A percentile compares a stretch with the other conserved stretches of the same genome.
phyloP scores from a whole-genome alignment of 257 asterid species.

The Ehretia macrophylla region DNA sequence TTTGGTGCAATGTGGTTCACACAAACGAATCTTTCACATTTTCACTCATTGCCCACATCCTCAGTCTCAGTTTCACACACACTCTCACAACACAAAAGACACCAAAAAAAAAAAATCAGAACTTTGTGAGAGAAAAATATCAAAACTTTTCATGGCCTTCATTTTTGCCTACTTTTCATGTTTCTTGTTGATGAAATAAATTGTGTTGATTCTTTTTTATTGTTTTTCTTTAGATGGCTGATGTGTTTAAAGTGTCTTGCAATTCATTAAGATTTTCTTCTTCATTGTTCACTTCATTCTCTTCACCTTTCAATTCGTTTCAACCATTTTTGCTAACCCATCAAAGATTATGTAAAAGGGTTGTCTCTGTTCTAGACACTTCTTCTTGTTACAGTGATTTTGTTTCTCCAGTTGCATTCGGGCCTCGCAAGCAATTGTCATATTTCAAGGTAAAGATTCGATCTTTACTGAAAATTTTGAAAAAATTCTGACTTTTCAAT shows the following conservation, averaged over 20 bases:
- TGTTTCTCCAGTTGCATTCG: conserved; percentile 38
- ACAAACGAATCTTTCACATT: neutral
- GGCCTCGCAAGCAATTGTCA: conserved; percentile 38
- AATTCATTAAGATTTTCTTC: conserved; percentile 48
- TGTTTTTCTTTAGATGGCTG: conserved; percentile 56
- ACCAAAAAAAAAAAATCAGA: too few species aligned
- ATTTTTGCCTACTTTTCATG: neutral
- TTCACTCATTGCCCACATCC: neutral
- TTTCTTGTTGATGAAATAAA: neutral
- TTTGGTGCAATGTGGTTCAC: neutral
- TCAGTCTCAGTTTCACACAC: too few species aligned
- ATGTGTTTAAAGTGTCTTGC: conserved; percentile 38
- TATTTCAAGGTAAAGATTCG: conserved; percentile 52
- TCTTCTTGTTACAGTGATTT: conserved; percentile 31
- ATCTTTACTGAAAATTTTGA: conserved; percentile 7
- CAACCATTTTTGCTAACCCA: conserved; percentile 33
- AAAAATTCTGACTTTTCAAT: neutral
- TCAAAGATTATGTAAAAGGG: conserved; percentile 34
- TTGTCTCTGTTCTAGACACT: conserved; percentile 35
- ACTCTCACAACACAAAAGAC: too few species aligned
- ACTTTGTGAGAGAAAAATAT: neutral
- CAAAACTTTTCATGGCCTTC: neutral
- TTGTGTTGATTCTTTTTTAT: neutral
- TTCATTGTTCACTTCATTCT: conserved; percentile 42
- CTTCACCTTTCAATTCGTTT: conserved; percentile 43